Conservation (phyloP, 345 rosid genomes). For the Gossypium bickii region DNA sequence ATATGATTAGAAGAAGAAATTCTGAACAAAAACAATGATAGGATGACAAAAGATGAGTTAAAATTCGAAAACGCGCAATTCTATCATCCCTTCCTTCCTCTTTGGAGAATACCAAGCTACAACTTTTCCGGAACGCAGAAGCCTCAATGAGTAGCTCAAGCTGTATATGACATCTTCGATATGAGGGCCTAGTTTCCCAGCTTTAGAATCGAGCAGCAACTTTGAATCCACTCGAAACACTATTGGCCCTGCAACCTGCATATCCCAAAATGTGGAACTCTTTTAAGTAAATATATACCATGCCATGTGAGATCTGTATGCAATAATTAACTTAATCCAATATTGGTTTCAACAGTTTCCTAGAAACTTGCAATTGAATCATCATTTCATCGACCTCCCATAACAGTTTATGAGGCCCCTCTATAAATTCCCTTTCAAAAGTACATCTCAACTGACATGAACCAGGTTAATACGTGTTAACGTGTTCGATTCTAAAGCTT, state of each 20-base stretch:
- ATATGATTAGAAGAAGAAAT: too few species aligned
- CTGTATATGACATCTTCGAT: constrained; percentile 64
- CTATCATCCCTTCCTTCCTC: constrained; percentile 84
- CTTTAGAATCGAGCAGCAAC: constrained; percentile 40
- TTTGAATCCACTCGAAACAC: constrained; percentile 63
- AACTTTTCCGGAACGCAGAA: constrained; percentile 64
- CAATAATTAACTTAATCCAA: too few species aligned
- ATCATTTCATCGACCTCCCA: background rate
- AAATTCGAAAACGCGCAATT: constrained; percentile 70
- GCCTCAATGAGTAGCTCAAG: constrained; percentile 67
- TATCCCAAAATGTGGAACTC: background rate
- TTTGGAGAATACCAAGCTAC: constrained; percentile 94
- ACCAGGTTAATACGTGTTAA: background rate
- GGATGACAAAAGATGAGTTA: constrained; percentile 17
- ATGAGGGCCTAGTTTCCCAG: constrained; percentile 33
- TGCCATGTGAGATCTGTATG: background rate
- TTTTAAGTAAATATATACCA: background rate
- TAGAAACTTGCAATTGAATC: background rate
- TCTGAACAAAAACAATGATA: background rate
- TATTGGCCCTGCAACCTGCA: constrained; percentile 77
- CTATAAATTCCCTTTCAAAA: background rate
- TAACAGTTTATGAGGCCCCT: background rate
- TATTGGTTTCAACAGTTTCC: background rate
- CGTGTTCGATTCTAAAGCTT: background rate
- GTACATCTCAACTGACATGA: background rate